phyloP scores from a whole-genome alignment of 805 yeast genomes.

The Saturnispora diversa region DNA sequence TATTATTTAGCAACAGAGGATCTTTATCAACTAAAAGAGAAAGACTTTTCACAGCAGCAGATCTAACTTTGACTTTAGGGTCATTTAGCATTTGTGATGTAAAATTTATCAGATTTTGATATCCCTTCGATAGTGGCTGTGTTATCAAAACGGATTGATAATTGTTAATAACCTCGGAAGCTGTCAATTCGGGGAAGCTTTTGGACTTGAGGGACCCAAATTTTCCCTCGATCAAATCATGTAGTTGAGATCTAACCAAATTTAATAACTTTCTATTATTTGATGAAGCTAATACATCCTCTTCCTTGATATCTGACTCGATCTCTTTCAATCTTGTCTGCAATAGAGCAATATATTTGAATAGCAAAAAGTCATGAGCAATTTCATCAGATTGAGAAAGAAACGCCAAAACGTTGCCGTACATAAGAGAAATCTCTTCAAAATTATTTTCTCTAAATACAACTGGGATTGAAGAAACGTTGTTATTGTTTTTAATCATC shows the following conservation, averaged over 20 bases:
- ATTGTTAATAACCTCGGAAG: conserved; percentile 1
- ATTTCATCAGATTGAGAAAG: not conserved
- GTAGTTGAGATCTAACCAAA: not conserved
- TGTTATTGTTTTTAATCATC: conserved; percentile 23
- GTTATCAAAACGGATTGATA: conserved; percentile 26
- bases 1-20: conserved; percentile 40
- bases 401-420: not conserved
- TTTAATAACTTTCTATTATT: too few species aligned
- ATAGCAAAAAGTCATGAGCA: not conserved
- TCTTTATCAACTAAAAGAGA: conserved; percentile 48
- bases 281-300: too few species aligned
- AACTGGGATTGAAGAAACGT: conserved; percentile 1
- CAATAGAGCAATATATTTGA: conserved; percentile 2
- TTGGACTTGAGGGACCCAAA: not conserved
- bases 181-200: not conserved
- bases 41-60: conserved; percentile 60
- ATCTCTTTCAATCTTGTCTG: not conserved
- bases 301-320: too few species aligned
- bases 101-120: conserved; percentile 46
- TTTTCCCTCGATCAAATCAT: not conserved
- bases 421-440: not conserved
- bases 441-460: conserved; percentile 13
- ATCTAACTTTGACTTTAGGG: conserved; percentile 43
- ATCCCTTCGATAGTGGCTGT: conserved; percentile 31
- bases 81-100: conserved; percentile 42